A percentile compares a stretch with the other conserved stretches of the same genome.
Evolutionary conservation across 2,329 filamentous ascomycete species (phyloP).

Genomic region (Didymella lethalis): DNA sequence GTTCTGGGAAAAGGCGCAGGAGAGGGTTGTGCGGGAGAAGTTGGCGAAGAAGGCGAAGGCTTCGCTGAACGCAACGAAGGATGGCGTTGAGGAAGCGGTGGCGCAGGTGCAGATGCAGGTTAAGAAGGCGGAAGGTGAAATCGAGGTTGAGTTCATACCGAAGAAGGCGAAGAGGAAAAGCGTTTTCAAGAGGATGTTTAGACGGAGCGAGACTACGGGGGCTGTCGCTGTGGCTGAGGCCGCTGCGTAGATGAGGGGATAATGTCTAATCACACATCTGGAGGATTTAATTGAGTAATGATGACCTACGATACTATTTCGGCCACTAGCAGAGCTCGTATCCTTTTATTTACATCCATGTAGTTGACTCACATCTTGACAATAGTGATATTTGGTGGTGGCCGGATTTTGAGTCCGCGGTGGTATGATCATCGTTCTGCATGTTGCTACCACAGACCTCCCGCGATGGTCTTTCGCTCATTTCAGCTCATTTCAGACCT

Average conservation of each 20-base stretch:
- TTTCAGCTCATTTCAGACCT: too few species aligned
- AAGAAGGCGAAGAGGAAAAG: conserved; percentile 25
- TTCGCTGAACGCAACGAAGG: background rate
- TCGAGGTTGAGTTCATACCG: background rate
- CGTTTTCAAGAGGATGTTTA: conserved; percentile 32
- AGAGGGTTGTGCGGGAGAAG: conserved; percentile 35
- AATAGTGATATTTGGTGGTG: too few species aligned
- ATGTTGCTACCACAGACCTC: background rate
- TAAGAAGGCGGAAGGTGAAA: conserved; percentile 1
- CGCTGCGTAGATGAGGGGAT: background rate
- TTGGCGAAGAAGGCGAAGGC: conserved; percentile 7
- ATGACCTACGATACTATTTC: background rate
- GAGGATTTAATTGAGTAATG: background rate
- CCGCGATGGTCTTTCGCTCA: too few species aligned
- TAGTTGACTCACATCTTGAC: too few species aligned
- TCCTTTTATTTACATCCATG: too few species aligned
- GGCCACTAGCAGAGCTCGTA: background rate
- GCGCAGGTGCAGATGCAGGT: conserved; percentile 6
- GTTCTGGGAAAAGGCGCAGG: conserved; percentile 44
- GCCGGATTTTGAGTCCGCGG: too few species aligned
- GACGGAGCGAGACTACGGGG: conserved; percentile 7
- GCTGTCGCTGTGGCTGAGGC: background rate
- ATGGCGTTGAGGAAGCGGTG: background rate
- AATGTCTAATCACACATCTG: background rate
- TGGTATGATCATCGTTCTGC: too few species aligned